Evolutionary conservation across 108 stramenopile species (phyloP).

Genomic region (Mediolabrus comicus): DNA sequence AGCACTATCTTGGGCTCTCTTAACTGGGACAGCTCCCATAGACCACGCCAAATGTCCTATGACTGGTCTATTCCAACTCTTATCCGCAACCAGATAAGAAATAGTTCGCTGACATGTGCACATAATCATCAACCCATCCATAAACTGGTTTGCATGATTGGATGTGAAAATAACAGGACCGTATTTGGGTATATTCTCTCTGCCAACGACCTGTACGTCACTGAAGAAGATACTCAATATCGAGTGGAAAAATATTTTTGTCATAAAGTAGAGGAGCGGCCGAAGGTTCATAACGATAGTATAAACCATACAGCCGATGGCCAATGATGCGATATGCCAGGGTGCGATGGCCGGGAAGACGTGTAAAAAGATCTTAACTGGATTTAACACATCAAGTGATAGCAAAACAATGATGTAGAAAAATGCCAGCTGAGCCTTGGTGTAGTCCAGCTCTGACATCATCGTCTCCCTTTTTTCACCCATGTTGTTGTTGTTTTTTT

Average conservation of each 20-base stretch:
- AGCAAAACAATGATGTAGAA: slow-evolving; percentile 80
- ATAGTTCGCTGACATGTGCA: slow-evolving; percentile 87
- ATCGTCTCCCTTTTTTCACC: slow-evolving; percentile 25
- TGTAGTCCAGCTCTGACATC: slow-evolving; percentile 71
- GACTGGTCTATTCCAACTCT: slow-evolving; percentile 82
- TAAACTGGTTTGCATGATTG: slow-evolving; percentile 98
- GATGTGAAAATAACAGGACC: slow-evolving; percentile 95
- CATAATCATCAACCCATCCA: slow-evolving; percentile 92
- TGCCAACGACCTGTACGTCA: slow-evolving; percentile 88
- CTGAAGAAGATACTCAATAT: slow-evolving; percentile 86
- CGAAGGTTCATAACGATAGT: slow-evolving; percentile 81
- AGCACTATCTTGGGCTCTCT: slow-evolving; percentile 89
- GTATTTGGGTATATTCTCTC: slow-evolving; percentile 86
- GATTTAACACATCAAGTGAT: slow-evolving; percentile 85
- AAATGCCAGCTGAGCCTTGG: slow-evolving; percentile 85
- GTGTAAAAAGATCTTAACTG: slow-evolving; percentile 90
- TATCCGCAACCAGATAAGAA: slow-evolving; percentile 93
- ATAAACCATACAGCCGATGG: slow-evolving; percentile 63
- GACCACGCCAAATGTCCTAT: slow-evolving; percentile 94
- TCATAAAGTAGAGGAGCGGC: slow-evolving; percentile 77
- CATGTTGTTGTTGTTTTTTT: not conserved
- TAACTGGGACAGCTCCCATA: slow-evolving; percentile 92
- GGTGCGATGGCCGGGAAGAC: slow-evolving; percentile 75
- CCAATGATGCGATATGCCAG: slow-evolving; percentile 78
- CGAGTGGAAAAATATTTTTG: slow-evolving; percentile 86